These are phyloP conservation scores for Hsuehochloa calcarea DNA, from an alignment of 176 grass and related monocot species.

Conservation along the genomic window DNA sequence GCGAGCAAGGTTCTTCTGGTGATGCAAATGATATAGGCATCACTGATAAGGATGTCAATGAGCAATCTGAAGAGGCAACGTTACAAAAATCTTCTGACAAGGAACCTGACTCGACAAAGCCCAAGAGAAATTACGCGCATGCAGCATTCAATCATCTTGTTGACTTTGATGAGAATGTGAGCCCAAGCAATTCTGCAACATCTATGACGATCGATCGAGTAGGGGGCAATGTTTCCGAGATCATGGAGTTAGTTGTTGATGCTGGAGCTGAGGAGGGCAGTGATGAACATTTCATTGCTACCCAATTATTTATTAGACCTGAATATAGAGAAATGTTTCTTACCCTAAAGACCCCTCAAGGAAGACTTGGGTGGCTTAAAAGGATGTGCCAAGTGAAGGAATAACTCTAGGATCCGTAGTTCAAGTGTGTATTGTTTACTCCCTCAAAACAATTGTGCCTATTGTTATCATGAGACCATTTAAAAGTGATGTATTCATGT, in stretches of 20 bases:
- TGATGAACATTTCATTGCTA: constrained; percentile 22
- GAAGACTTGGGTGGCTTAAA: background rate
- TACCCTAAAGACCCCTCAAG: background rate
- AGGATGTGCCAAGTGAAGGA: constrained; percentile 1
- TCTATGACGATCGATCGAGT: background rate
- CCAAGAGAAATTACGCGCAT: background rate
- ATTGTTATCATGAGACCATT: background rate
- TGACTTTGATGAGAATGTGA: too few species aligned
- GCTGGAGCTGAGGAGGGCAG: constrained; percentile 15
- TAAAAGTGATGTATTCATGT: background rate
- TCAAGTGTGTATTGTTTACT: background rate
- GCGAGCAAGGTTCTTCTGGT: background rate
- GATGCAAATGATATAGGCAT: background rate
- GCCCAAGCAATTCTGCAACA: too few species aligned
- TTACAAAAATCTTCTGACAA: background rate
- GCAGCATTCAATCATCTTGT: background rate
- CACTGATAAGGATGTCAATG: background rate
- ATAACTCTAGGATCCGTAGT: background rate
- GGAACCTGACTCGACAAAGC: background rate
- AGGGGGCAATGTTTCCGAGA: constrained; percentile 3
- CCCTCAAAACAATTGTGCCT: too few species aligned
- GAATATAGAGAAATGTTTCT: constrained; percentile 33
- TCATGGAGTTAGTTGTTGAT: constrained; percentile 23
- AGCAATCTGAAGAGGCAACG: background rate
- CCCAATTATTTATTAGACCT: background rate